These are phyloP conservation scores for Trametes sanguinea DNA, from an alignment of 768 basidiomycete species.

Conservation along the genomic window DNA sequence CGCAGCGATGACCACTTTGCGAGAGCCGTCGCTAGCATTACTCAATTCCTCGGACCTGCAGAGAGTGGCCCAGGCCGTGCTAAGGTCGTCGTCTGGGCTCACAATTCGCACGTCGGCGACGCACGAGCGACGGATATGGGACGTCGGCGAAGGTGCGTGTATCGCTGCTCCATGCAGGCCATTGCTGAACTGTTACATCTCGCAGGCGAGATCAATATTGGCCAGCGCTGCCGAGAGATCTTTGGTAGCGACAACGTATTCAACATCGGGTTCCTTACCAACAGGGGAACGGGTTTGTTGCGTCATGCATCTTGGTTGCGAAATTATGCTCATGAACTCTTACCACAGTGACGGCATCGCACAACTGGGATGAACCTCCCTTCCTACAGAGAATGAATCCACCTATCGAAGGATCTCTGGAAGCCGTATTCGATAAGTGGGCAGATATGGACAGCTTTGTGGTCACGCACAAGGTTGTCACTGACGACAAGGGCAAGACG, in stretches of 20 bases:
- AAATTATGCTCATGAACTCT: neutral
- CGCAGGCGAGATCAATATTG: slow-evolving; percentile 32
- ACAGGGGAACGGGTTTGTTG: slow-evolving; percentile 28
- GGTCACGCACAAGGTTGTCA: slow-evolving; percentile 24
- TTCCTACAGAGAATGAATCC: slow-evolving; percentile 28
- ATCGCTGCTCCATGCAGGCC: neutral
- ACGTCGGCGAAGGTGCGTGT: slow-evolving; percentile 20
- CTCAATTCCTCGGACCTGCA: slow-evolving; percentile 19
- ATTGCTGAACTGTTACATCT: neutral
- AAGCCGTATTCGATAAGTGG: slow-evolving; percentile 28
- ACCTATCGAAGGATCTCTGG: slow-evolving; percentile 28
- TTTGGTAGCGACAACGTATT: slow-evolving; percentile 31
- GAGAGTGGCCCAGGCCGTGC: slow-evolving; percentile 16
- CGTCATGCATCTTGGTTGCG: neutral
- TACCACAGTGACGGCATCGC: slow-evolving; percentile 29
- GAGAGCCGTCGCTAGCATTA: slow-evolving; percentile 20
- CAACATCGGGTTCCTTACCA: slow-evolving; percentile 32
- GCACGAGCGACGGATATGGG: slow-evolving; percentile 35
- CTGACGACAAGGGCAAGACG: slow-evolving; percentile 13
- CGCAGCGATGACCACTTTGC: slow-evolving; percentile 31
- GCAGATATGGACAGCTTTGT: slow-evolving; percentile 22
- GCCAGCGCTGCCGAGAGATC: slow-evolving; percentile 33
- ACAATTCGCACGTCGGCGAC: slow-evolving; percentile 36
- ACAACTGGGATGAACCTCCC: slow-evolving; percentile 32
- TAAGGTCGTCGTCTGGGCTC: slow-evolving; percentile 35